Evolutionary conservation across 2,329 filamentous ascomycete genomes (phyloP), one percentile per base, ranked within the genome.

Genomic region (Alternaria sp.): DNA sequence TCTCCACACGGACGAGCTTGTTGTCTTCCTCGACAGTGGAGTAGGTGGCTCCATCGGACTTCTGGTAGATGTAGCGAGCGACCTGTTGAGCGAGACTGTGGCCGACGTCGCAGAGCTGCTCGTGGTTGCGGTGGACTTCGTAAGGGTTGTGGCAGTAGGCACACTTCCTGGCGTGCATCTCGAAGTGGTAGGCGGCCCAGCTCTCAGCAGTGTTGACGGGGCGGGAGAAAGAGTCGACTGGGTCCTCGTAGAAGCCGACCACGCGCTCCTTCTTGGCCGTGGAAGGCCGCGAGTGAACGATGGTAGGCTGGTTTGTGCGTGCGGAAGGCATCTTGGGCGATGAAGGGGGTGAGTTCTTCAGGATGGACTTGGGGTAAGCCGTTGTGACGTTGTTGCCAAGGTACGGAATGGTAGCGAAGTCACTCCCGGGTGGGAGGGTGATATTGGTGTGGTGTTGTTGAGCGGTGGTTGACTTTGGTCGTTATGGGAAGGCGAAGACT

Each of bases 101-200:
- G 52, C 83, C 83, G 21, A 69, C 68, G 17, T 81, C 77, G 68
- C 83, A 85, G 17, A 85, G 80, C 61, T 79, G 77, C 19, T 76
- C 71, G 66, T 77, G 78, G 61, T 71, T 65, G 43, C 73, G 77
- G 77, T 81, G 77, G 60, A 81, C 81, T 32, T 81, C 75, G 65
- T 82, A 81, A 3, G 83, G 82, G 67, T 83, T 74, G 68, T 76
- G 73, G 79, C 83, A 85, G 62, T 78, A 74, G 47, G 67, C 71
- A 73, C 83, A 85, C 63, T 77, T 78, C 53, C 78, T 77, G 36
- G 82, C 82, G 73, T 85, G 83, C 62, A 73, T 77, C 69, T 85
- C 83, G 62, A 83, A 84, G 77, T 83, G 73, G 75, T 83, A 83
- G 59, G 82, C 71, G 2, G 81, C 80, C 82, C 82, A 83, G 65